Percentiles rank a stretch among this genome's conserved stretches.
phyloP scores from a whole-genome alignment of 73 alveolate species.

The Stentor roeselii region DNA sequence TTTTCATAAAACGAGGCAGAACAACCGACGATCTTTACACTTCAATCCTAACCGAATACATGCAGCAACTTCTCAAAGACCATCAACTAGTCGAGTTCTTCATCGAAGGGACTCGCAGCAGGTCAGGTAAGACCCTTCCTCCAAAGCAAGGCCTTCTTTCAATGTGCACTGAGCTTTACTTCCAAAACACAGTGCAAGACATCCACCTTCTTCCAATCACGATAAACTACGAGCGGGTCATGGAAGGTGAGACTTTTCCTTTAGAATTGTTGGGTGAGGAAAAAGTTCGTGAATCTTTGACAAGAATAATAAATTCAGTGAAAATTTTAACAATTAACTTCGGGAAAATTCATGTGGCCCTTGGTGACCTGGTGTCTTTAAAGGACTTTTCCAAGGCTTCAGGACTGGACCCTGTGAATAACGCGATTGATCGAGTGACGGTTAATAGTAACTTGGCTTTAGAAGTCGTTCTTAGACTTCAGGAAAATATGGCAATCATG shows the following conservation, averaged over 20 bases:
- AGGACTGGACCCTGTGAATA: background rate
- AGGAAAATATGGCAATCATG: constrained; percentile 48
- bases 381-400: constrained; percentile 24
- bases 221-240: constrained; percentile 75
- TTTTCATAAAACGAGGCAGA: constrained; percentile 71
- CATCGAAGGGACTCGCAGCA: constrained; percentile 83
- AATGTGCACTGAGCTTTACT: constrained; percentile 59
- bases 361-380: constrained; percentile 66
- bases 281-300: constrained; percentile 78
- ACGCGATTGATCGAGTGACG: background rate
- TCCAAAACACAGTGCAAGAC: constrained; percentile 55
- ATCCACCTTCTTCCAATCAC: constrained; percentile 78
- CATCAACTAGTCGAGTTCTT: constrained; percentile 66
- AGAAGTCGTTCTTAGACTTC: constrained; percentile 36
- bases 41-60: constrained; percentile 74
- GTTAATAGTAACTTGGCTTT: constrained; percentile 23
- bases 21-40: constrained; percentile 71
- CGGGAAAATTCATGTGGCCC: constrained; percentile 70
- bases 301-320: constrained; percentile 68
- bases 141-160: constrained; percentile 73
- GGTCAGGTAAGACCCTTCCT: constrained; percentile 73
- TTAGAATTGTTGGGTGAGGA: constrained; percentile 81
- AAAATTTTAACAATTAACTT: constrained; percentile 62
- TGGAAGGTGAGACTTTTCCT: constrained; percentile 92
- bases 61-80: constrained; percentile 54